Percentiles rank a stretch among this genome's conserved stretches.
These are phyloP conservation scores for Chondrus crispus DNA, from an alignment of 23 red algal genomes.

Conservation along the genomic window DNA sequence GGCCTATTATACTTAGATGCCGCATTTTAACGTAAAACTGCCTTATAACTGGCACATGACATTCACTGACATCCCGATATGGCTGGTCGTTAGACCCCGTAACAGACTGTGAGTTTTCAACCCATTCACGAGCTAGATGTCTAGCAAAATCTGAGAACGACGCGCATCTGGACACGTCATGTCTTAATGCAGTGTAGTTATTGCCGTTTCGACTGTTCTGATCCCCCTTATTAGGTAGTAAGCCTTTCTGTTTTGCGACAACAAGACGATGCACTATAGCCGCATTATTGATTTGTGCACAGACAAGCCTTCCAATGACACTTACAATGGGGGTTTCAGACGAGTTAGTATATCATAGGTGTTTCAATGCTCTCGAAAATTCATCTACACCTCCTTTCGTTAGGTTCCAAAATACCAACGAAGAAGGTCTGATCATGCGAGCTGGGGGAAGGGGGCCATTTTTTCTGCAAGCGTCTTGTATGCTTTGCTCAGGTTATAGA, in stretches of 20 bases:
- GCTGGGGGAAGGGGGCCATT: background rate
- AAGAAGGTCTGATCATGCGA: background rate
- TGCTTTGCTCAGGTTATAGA: background rate
- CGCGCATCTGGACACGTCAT: background rate
- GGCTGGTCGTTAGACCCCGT: too few relatives aligned
- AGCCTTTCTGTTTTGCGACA: background rate
- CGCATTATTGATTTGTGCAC: constrained; percentile 8
- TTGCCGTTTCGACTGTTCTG: background rate
- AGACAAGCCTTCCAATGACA: background rate
- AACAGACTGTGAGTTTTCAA: background rate
- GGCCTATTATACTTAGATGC: background rate
- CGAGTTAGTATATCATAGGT: background rate
- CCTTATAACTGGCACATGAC: background rate
- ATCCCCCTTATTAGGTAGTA: background rate
- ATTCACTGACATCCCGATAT: background rate
- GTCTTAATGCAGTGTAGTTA: background rate
- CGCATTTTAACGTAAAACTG: background rate
- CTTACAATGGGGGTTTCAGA: constrained; percentile 24
- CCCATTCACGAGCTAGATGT: background rate
- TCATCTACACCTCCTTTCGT: constrained; percentile 5
- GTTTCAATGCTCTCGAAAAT: background rate
- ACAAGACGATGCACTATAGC: background rate
- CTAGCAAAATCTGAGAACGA: constrained; percentile 2
- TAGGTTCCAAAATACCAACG: background rate
- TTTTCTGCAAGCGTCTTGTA: background rate